A percentile compares a stretch with the other conserved stretches of the same genome.
Conservation (phyloP, 495 filamentous ascomycete species). For the Echria macrotheca region DNA sequence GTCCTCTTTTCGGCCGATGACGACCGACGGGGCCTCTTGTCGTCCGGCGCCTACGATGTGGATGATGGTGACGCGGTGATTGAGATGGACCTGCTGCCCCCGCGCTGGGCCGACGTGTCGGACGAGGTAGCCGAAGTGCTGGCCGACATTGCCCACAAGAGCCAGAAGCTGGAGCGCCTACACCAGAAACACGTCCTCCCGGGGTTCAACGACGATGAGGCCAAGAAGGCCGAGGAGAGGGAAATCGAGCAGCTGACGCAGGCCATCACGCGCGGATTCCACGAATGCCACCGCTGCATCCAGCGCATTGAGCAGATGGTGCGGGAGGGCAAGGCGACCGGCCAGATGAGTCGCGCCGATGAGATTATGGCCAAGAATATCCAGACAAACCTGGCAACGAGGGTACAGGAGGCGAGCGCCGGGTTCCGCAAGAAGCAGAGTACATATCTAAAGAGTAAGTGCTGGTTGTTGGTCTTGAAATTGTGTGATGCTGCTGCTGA, state of each 20-base stretch:
- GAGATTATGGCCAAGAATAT: conserved; percentile 96
- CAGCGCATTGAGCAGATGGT: conserved; percentile 83
- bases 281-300: conserved; percentile 82
- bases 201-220: conserved; percentile 91
- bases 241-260: conserved; percentile 89
- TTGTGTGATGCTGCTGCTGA: too few species aligned
- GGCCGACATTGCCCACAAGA: conserved; percentile 74
- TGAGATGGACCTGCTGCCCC: conserved; percentile 95
- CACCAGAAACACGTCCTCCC: conserved; percentile 97
- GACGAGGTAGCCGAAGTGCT: conserved; percentile 86
- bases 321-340: conserved; percentile 60
- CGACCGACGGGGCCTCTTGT: conserved; percentile 84
- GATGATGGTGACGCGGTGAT: conserved; percentile 91
- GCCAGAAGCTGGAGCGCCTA: conserved; percentile 77
- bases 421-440: conserved; percentile 94
- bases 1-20: conserved; percentile 41
- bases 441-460: conserved; percentile 85
- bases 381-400: conserved; percentile 77
- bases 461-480: too few species aligned
- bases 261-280: conserved; percentile 81
- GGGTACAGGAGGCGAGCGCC: conserved; percentile 90
- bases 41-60: conserved; percentile 67
- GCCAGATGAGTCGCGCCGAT: conserved; percentile 69
- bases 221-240: conserved; percentile 73
- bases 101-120: conserved; percentile 91